Evolutionary conservation across 495 filamentous ascomycete genomes (phyloP).

Genomic region (Apiosordaria backusii): DNA sequence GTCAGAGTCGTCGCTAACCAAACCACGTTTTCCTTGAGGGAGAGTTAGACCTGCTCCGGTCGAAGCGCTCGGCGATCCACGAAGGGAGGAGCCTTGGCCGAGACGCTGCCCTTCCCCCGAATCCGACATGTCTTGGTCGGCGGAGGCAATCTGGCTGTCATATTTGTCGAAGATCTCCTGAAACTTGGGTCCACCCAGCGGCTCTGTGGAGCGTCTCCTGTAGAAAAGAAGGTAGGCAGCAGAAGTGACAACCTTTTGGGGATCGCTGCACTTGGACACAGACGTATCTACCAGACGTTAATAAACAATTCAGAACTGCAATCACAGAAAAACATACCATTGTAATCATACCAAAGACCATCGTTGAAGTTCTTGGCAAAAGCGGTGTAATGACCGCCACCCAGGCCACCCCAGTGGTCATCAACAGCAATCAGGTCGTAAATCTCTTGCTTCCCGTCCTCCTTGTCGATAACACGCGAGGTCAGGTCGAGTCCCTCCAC

Average conservation of each 20-base stretch:
- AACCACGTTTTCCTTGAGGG: conserved; percentile 64
- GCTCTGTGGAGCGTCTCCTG: conserved; percentile 69
- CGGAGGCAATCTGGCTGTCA: conserved; percentile 33
- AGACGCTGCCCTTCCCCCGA: conserved; percentile 83
- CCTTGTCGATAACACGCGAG: conserved; percentile 68
- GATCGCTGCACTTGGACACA: conserved; percentile 53
- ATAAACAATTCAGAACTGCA: not conserved
- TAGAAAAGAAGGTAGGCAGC: conserved; percentile 95
- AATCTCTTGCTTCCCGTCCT: conserved; percentile 71
- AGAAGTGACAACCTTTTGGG: conserved; percentile 55
- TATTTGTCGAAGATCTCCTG: conserved; percentile 62
- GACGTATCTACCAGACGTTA: conserved; percentile 57
- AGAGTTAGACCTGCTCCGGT: conserved; percentile 69
- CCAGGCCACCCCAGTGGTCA: conserved; percentile 87
- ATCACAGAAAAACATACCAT: conserved; percentile 60
- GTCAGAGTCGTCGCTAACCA: conserved; percentile 23
- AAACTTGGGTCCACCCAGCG: conserved; percentile 73
- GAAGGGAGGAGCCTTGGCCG: conserved; percentile 75
- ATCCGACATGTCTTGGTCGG: conserved; percentile 44
- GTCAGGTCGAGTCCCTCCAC: conserved; percentile 81
- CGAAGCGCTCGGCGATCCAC: conserved; percentile 81
- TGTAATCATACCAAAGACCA: conserved; percentile 87
- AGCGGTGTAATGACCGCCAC: conserved; percentile 94
- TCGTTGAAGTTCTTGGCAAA: conserved; percentile 87
- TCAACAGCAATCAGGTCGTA: conserved; percentile 96